A percentile compares a stretch with the other conserved stretches of the same genome.
Conservation (phyloP, 257 asterid genomes). For the Coffea canephora region DNA sequence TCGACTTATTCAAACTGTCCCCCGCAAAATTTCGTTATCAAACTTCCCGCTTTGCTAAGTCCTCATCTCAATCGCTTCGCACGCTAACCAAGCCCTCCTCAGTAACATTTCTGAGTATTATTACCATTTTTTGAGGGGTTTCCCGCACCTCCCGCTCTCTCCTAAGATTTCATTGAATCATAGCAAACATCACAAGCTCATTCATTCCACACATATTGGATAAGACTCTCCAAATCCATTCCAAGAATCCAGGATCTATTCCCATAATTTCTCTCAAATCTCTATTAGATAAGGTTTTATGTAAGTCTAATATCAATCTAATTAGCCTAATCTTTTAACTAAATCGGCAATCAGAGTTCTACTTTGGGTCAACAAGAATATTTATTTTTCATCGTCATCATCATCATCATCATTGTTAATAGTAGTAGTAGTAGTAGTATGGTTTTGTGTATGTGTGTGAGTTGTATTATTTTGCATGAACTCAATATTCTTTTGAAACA, state of each 20-base stretch:
- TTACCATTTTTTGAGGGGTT: background rate
- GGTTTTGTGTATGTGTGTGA: background rate
- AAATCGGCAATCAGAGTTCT: slow-evolving; percentile 4
- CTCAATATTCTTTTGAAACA: background rate
- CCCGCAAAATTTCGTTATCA: background rate
- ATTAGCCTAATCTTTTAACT: slow-evolving; percentile 8
- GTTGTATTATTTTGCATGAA: slow-evolving; percentile 5
- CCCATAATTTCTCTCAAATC: slow-evolving; percentile 3
- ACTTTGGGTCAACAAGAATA: background rate
- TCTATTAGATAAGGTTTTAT: slow-evolving; percentile 8
- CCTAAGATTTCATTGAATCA: background rate
- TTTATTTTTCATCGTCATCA: background rate
- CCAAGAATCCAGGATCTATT: slow-evolving; percentile 25
- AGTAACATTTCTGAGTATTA: background rate
- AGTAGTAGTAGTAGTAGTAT: no score
- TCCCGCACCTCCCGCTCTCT: slow-evolving; percentile 21
- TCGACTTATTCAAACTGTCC: background rate
- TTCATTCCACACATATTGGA: slow-evolving; percentile 12
- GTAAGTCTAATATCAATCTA: slow-evolving; percentile 1
- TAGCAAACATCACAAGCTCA: slow-evolving; percentile 7
- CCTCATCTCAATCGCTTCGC: slow-evolving; percentile 3
- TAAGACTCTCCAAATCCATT: slow-evolving; percentile 23
- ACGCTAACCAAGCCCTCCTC: slow-evolving; percentile 1
- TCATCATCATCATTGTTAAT: no score
- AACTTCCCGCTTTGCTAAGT: background rate